A percentile compares a stretch with the other conserved stretches of the same genome.
phyloP scores from a whole-genome alignment of 768 basidiomycete species.

The Lepiota brunneoincarnata region DNA sequence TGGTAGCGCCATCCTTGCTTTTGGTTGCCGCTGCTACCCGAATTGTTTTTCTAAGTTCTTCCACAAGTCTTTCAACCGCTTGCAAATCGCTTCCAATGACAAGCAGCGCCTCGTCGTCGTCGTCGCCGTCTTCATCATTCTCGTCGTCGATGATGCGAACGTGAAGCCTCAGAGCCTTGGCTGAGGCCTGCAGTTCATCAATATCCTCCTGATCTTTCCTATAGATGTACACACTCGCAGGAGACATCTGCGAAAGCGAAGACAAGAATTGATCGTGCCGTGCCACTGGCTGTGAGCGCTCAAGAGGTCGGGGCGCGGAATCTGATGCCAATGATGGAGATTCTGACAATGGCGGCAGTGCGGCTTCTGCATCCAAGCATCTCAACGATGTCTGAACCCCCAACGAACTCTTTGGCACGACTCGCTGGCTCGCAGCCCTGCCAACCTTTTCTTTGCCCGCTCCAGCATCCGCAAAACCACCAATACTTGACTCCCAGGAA shows the following conservation, averaged over 20 bases:
- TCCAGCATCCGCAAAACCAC: conserved; percentile 18
- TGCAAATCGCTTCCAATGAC: conserved; percentile 51
- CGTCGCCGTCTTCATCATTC: conserved; percentile 30
- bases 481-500: conserved; percentile 39
- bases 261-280: conserved; percentile 51
- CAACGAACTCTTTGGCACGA: conserved; percentile 18
- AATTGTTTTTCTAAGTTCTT: conserved; percentile 26
- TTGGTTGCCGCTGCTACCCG: conserved; percentile 13
- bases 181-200: conserved; percentile 34
- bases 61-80: conserved; percentile 39
- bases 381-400: conserved; percentile 6
- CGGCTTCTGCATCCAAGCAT: conserved; percentile 8
- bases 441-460: conserved; percentile 14
- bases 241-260: conserved; percentile 37
- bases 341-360: conserved; percentile 11
- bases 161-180: conserved; percentile 41
- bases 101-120: conserved; percentile 41
- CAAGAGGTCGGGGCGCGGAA: conserved; percentile 28
- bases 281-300: conserved; percentile 49
- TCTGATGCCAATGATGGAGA: conserved; percentile 15
- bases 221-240: conserved; percentile 49
- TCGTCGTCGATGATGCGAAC: conserved; percentile 37
- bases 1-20: conserved; percentile 19
- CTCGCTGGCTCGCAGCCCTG: conserved; percentile 12
- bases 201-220: conserved; percentile 41